A percentile compares a stretch with the other conserved stretches of the same genome.
phyloP scores from a whole-genome alignment of 495 filamentous ascomycete species.

The Xylaria castorea region DNA sequence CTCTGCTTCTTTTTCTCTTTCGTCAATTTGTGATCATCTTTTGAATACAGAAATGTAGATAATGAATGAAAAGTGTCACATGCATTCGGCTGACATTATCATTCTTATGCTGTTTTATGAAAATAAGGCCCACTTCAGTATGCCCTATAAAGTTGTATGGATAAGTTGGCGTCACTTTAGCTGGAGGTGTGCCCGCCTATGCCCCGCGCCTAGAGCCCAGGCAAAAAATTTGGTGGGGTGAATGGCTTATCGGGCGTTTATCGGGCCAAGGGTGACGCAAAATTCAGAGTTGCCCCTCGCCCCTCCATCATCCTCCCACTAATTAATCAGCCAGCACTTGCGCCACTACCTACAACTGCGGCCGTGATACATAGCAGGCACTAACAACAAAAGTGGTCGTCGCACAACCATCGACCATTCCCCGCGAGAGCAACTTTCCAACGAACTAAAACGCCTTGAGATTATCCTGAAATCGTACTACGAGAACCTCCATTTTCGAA shows the following conservation, averaged over 20 bases:
- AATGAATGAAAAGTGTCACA: no score
- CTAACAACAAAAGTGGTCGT: not conserved
- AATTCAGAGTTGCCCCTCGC: slow-evolving; percentile 29
- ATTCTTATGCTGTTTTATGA: no score
- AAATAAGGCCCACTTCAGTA: no score
- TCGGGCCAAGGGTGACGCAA: slow-evolving; percentile 27
- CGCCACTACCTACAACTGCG: slow-evolving; percentile 18
- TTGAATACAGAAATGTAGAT: not conserved
- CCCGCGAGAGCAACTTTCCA: not conserved
- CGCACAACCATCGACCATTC: slow-evolving; percentile 3
- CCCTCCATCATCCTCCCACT: not conserved
- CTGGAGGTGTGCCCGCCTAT: not conserved
- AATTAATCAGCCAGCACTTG: slow-evolving; percentile 22
- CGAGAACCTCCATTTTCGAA: not conserved
- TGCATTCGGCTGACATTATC: no score
- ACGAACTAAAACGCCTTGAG: not conserved
- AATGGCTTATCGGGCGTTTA: slow-evolving; percentile 35
- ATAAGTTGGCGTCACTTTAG: not conserved
- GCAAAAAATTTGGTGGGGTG: slow-evolving; percentile 56
- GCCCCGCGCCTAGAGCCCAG: not conserved
- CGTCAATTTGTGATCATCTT: not conserved
- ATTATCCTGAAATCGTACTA: not conserved
- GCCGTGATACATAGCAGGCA: slow-evolving; percentile 14
- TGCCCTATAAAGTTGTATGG: no score
- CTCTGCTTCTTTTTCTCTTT: not conserved